Evolutionary conservation across 2,329 filamentous ascomycete species (phyloP).

Genomic region (Sarocladium brachiariae): DNA sequence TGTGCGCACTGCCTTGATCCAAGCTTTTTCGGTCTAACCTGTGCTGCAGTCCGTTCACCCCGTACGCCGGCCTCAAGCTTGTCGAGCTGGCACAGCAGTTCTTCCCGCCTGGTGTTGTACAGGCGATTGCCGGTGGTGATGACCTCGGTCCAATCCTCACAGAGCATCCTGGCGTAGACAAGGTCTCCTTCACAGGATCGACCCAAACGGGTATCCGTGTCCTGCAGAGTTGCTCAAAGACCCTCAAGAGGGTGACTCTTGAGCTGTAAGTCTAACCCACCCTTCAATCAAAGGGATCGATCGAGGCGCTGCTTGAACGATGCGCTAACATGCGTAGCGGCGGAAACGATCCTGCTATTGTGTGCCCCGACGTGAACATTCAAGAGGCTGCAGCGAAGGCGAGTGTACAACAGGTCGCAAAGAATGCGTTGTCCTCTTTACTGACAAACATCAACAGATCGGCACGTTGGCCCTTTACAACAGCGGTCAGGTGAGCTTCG

Average conservation of each 20-base stretch:
- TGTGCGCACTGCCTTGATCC: no score
- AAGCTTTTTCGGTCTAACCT: no score
- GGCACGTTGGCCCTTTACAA: conserved; percentile 5
- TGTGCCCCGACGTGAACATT: background rate
- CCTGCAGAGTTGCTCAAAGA: conserved; percentile 47
- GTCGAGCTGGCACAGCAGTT: conserved; percentile 49
- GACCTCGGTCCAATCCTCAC: conserved; percentile 53
- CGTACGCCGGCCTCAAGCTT: conserved; percentile 53
- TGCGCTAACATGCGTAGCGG: background rate
- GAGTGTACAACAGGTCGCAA: conserved; percentile 26
- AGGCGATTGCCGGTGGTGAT: conserved; percentile 54
- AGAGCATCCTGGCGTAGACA: conserved; percentile 51
- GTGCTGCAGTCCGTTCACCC: conserved; percentile 44
- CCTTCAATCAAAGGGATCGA: no score
- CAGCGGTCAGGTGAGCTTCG: background rate
- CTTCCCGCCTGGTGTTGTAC: conserved; percentile 57
- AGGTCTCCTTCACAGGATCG: conserved; percentile 59
- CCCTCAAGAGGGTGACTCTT: conserved; percentile 53
- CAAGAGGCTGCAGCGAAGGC: background rate
- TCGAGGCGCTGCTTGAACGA: no score
- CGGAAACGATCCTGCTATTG: conserved; percentile 7
- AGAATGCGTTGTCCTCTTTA: background rate
- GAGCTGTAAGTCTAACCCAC: conserved; percentile 44
- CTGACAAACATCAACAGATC: background rate
- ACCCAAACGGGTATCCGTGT: conserved; percentile 54